These are phyloP conservation scores for Crepidotus variabilis DNA, from an alignment of 768 basidiomycete genomes.

Conservation along the genomic window DNA sequence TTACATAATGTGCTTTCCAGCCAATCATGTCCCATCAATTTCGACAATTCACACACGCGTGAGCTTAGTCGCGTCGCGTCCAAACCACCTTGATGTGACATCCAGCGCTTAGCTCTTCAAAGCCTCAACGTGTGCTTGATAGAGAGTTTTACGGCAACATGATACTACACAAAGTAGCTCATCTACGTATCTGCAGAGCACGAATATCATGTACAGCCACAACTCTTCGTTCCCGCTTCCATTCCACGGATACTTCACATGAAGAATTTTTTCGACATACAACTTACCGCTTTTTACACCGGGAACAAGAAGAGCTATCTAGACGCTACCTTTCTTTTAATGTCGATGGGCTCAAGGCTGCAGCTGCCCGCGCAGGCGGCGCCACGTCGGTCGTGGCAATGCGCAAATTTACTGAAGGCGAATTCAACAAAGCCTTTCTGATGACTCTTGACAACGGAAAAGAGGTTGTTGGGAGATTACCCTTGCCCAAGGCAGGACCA, in stretches of 20 bases:
- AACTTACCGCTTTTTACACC: constrained; percentile 7
- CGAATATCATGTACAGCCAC: too few species aligned
- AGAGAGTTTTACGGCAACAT: too few species aligned
- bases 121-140: too few species aligned
- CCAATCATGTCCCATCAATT: too few species aligned
- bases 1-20: too few species aligned
- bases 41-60: too few species aligned
- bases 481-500: constrained; percentile 4
- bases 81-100: too few species aligned
- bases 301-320: constrained; percentile 4
- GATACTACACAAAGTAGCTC: too few species aligned
- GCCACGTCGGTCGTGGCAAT: not conserved
- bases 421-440: constrained; percentile 10
- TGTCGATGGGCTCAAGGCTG: constrained; percentile 9
- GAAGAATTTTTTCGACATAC: constrained; percentile 10
- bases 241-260: not conserved
- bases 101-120: too few species aligned
- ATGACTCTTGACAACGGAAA: constrained; percentile 4
- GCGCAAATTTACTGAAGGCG: constrained; percentile 7
- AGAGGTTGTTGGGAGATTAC: constrained; percentile 9
- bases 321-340: constrained; percentile 9
- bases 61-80: too few species aligned
- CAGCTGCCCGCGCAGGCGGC: not conserved
- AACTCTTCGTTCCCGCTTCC: too few species aligned
- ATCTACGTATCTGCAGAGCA: too few species aligned